Evolutionary conservation across 257 asterid species (phyloP), one percentile per base, ranked within the genome.

Genomic region (Sherardia arvensis): DNA sequence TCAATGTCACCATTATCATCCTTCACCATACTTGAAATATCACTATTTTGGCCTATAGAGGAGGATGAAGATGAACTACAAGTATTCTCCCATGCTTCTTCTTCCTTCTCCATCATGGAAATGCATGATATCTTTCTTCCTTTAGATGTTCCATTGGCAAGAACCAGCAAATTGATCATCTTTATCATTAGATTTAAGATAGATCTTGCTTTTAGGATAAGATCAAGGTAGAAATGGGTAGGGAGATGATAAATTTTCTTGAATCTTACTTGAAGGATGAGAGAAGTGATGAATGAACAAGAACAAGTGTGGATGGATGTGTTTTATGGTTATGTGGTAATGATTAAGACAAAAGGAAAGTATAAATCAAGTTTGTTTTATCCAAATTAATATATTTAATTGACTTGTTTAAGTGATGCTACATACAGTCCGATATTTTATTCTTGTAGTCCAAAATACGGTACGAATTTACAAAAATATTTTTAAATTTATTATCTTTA

Each of bases 31-130:
- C 77, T 85, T 34, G 95, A 89, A 43, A 84, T 17, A 84, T 87
- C 95, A 61, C 95, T 90, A 62, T 90, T 82, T 61, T 85, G 82
- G 36, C 97, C 97, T 8, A 90, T 87, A 0, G 97, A 90, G 23
- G 97, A 85, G 15, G 96, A 78, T 0, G 90, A 86, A 48, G 81
- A 73, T 61, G 74, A 76, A 66, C 26, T 49, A 29, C 25, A 64
- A 8, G 69, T 14, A 17, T 59, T 58, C 29, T 54, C 18, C 20
- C 9, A 62, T n/a, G 53, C 73, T 7, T 53, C 59, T 40, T 36
- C 63, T 30, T 27, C 32, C 28, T 40, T 56, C 65, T 67, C 78
- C 26, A 70, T 74, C 70, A 69, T 67, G 32, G 68, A 53, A 22
- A 67, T 56, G 66, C 53, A 69, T 54, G 80, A 49, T 48, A 76